Conservation (phyloP, 2,329 filamentous ascomycete genomes). For the Knufia petricola region DNA sequence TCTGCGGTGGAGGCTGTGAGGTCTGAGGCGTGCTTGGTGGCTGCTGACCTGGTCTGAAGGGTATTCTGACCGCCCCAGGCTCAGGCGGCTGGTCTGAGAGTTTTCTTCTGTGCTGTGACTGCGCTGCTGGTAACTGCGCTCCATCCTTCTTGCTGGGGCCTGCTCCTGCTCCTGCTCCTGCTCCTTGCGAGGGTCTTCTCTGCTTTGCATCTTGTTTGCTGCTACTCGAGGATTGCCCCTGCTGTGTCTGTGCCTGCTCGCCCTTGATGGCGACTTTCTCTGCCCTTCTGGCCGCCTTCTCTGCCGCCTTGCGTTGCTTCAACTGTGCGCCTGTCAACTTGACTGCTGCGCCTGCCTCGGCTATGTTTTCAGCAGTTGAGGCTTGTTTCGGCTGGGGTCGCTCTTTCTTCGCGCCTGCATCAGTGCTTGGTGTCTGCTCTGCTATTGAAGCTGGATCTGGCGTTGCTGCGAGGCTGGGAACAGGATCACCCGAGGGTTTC, state of each 20-base stretch:
- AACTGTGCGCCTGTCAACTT: constrained; percentile 54
- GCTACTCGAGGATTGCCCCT: too few relatives aligned
- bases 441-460: constrained; percentile 9
- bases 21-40: constrained; percentile 25
- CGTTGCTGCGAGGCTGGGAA: not conserved
- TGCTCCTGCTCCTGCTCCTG: too few relatives aligned
- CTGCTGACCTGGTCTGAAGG: constrained; percentile 27
- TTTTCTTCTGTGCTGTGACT: constrained; percentile 27
- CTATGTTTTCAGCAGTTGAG: constrained; percentile 18
- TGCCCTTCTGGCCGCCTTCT: constrained; percentile 76
- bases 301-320: constrained; percentile 82
- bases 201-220: constrained; percentile 24
- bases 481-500: not conserved
- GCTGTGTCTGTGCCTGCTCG: constrained; percentile 28
- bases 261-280: constrained; percentile 49
- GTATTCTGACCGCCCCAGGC: constrained; percentile 15
- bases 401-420: constrained; percentile 9
- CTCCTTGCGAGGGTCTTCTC: constrained; percentile 16
- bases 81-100: constrained; percentile 24
- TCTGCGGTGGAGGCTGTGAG: constrained; percentile 25
- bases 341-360: constrained; percentile 25
- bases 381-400: constrained; percentile 12
- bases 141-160: constrained; percentile 24
- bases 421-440: constrained; percentile 3
- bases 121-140: constrained; percentile 7